Percentiles rank a stretch among this genome's conserved stretches.
Conservation (phyloP, 495 filamentous ascomycete genomes). For the Penicillium dipodomyicola region DNA sequence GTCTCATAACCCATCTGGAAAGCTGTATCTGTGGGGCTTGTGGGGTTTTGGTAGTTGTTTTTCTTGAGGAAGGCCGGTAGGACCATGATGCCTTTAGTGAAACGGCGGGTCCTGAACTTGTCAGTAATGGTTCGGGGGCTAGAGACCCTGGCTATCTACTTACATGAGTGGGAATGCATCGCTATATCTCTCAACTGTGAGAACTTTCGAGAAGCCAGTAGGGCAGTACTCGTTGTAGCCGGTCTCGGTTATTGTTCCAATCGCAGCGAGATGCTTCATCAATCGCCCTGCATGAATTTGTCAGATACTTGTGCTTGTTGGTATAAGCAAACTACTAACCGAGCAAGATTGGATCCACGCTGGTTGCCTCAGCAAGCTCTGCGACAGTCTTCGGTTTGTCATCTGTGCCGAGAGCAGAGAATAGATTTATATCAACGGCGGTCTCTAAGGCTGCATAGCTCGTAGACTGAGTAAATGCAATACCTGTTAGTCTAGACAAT, state of each 20-base stretch:
- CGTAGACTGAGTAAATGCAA: background rate
- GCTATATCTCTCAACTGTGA: conserved; percentile 34
- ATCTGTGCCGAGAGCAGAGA: conserved; percentile 20
- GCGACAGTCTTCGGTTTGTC: conserved; percentile 18
- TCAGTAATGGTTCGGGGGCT: background rate
- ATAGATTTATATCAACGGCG: conserved; percentile 25
- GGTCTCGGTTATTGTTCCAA: conserved; percentile 41
- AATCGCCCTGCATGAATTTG: conserved; percentile 22
- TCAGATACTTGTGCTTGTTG: background rate
- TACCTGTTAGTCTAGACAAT: background rate
- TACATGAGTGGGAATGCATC: conserved; percentile 27
- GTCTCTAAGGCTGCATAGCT: conserved; percentile 7
- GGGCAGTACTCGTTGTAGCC: conserved; percentile 37
- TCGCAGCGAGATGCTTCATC: conserved; percentile 46
- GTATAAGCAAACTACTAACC: conserved; percentile 4
- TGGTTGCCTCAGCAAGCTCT: conserved; percentile 22
- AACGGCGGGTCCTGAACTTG: conserved; percentile 18
- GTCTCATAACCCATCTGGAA: conserved; percentile 13
- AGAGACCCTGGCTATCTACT: background rate
- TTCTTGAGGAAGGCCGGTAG: conserved; percentile 14
- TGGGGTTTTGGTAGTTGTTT: conserved; percentile 15
- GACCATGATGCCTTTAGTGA: conserved; percentile 19
- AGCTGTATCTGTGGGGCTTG: conserved; percentile 12
- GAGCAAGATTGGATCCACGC: conserved; percentile 23
- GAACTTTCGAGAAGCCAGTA: conserved; percentile 36